Base-by-base conservation (phyloP, 805 yeast species). In the Ogataea naganishii region DNA sequence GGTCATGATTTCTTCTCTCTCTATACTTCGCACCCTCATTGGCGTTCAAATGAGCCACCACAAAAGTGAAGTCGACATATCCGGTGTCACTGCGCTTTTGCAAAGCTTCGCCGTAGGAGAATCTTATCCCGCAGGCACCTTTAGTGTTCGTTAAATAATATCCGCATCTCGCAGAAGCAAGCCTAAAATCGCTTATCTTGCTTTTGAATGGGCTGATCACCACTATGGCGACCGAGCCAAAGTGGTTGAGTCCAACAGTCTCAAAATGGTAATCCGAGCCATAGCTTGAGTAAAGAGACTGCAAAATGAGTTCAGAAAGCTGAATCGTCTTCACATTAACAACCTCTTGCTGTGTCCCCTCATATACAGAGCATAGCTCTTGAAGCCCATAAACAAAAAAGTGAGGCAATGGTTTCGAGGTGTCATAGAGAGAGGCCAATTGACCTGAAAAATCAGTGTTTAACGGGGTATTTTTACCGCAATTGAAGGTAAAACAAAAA, bases 21-120 rank as follows among this genome's bases (percentile, higher is more conserved):
- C 61, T 58, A 39, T 69, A 56, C 11, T 41, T 37, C 4, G 52
- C 51, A 3, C 94, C 94, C 49, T 84, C 95, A 41, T 72, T 70
- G 0, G 97, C 96, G 19, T 75, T 67, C 29, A 88, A 53, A 58
- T 88, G 97, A 4, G 78, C 70, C 23, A 65, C 58, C 3, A 79
- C 75, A 56, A 85, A 73, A 0, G 92, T 77, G 35, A 75, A 58
- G 24, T 60, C 67, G 1, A 51, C 53, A 4, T 31, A 23, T 4
- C 38, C 36, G 7, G 35, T 31, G 27, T 37, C 36, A n/a, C n/a
- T n/a, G n/a, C 10, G 37, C 30, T 5, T 41, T 38, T 2, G 38
- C 39, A 4, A 14, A 4, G 7, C 16, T 6, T 21, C 40, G 3
- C 45, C 43, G 31, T 58, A 60, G 1, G 38, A 38, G n/a, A 81